A percentile compares a stretch with the other conserved stretches of the same genome.
These are phyloP conservation scores for Neospermospora avenae DNA, from an alignment of 2,329 filamentous ascomycete species.

Conservation along the genomic window DNA sequence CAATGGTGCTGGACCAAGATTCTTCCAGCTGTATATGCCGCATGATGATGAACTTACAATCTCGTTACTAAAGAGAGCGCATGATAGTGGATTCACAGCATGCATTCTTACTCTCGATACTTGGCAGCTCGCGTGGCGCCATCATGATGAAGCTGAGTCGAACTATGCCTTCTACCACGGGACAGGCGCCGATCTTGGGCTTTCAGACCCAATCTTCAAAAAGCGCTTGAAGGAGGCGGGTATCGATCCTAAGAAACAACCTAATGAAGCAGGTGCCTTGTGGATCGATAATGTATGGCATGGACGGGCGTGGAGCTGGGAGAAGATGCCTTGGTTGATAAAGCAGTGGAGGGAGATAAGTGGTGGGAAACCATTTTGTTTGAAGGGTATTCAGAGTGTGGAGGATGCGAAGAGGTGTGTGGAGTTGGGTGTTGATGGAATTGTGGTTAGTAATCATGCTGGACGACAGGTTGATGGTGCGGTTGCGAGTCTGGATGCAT, in stretches of 20 bases:
- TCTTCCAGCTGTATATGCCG: conserved; percentile 63
- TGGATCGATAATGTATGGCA: conserved; percentile 67
- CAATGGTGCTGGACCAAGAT: conserved; percentile 51
- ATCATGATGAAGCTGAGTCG: conserved; percentile 51
- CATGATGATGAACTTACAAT: conserved; percentile 59
- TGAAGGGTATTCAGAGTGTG: conserved; percentile 63
- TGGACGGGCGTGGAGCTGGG: conserved; percentile 59
- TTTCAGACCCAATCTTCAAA: conserved; percentile 58
- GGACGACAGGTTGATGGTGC: conserved; percentile 49
- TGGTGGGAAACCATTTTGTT: conserved; percentile 54
- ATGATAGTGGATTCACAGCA: conserved; percentile 51
- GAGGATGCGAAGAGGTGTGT: conserved; percentile 55
- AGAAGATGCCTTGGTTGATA: conserved; percentile 59
- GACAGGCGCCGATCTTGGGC: conserved; percentile 54
- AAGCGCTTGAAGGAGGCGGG: conserved; percentile 47
- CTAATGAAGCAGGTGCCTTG: conserved; percentile 52
- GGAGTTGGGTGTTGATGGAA: conserved; percentile 56
- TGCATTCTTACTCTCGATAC: conserved; percentile 62
- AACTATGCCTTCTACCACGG: conserved; percentile 65
- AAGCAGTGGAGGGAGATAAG: conserved; percentile 56
- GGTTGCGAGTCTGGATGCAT: conserved; percentile 54
- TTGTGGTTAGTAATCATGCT: conserved; percentile 57
- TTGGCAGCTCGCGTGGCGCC: conserved; percentile 60
- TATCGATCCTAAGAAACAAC: conserved; percentile 50
- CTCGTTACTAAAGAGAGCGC: conserved; percentile 53